Base-by-base conservation (phyloP, 2,329 filamentous ascomycete species). In the Colletotrichum sp. region DNA sequence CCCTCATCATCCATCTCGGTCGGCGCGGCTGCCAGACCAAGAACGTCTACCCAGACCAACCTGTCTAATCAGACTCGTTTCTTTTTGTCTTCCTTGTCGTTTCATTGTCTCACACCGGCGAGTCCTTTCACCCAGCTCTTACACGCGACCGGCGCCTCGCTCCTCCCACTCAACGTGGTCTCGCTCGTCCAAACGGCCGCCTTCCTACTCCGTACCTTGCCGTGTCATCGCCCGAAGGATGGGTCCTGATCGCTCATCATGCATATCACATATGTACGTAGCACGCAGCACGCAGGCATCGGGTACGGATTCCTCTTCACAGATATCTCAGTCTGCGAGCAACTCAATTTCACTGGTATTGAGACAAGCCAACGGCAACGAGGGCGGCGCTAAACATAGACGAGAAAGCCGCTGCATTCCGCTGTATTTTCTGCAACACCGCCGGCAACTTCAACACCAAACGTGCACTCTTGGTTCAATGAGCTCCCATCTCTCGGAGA, bases 11-110 rank as follows among this genome's bases (percentile, higher is more conserved):
- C 56, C 18, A 26, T 36, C 30, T 63, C 62, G 62, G 32, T 48
- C 36, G 62, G 34, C 62, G 62, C 62, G 34, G n/a, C 30, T 28
- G 16, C 21, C 21, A 28, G 32, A n/a, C n/a, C 30, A 38, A 16
- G 30, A 63, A 26, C 30, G 28, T 5, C 36, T 48, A 36, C 32
- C 61, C 34, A 38, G 34, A 34, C 61, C 32, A 63, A 52, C 30
- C 62, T 48, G 62, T 24, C 26, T 65, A 65, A 65, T 65, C 34
- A 64, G 24, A 18, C 24, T 38, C 24, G 62, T 65, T 65, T 65
- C 62, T 52, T 79, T 62, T 70, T 70, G 56, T 77, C 75, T 71
- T 77, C 69, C 70, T 72, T 73, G 69, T 74, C 79, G 72, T 72
- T 74, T 64, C 75, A 30, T 77, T 56, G 65, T 58, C 52, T 56